Percentiles rank a stretch among this genome's conserved stretches.
Conservation (phyloP, 805 yeast species). For the Pichia nakasei region DNA sequence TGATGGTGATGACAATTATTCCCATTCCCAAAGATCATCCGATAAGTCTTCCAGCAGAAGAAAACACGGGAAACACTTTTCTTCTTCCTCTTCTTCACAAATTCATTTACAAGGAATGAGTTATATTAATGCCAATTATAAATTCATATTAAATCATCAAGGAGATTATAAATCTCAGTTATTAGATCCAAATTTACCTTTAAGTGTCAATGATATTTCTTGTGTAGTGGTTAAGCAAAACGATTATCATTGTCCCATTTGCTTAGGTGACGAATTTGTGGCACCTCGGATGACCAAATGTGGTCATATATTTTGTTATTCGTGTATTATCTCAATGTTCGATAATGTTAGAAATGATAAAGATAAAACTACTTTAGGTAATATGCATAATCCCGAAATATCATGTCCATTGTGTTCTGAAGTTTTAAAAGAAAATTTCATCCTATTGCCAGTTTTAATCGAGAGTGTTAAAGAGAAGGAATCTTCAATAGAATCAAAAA, state of each 20-base stretch:
- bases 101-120: slow-evolving; percentile 53
- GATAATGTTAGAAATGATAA: slow-evolving; percentile 32
- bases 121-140: slow-evolving; percentile 75
- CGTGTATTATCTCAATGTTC: slow-evolving; percentile 69
- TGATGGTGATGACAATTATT: slow-evolving; percentile 13
- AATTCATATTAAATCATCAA: slow-evolving; percentile 67
- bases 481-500: slow-evolving; percentile 46
- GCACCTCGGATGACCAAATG: slow-evolving; percentile 95
- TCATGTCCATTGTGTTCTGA: slow-evolving; percentile 74
- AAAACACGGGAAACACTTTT: neutral
- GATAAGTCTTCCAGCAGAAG: slow-evolving; percentile 16
- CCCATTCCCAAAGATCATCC: neutral
- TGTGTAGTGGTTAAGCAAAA: slow-evolving; percentile 70
- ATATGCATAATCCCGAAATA: slow-evolving; percentile 9
- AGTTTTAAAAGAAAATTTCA: slow-evolving; percentile 41
- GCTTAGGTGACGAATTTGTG: slow-evolving; percentile 71
- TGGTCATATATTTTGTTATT: slow-evolving; percentile 85
- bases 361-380: slow-evolving; percentile 19
- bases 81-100: neutral
- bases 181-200: slow-evolving; percentile 66
- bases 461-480: slow-evolving; percentile 38
- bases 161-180: slow-evolving; percentile 48
- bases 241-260: slow-evolving; percentile 75
- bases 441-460: slow-evolving; percentile 57
- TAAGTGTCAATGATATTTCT: slow-evolving; percentile 51